phyloP scores from a whole-genome alignment of 352 stramenopile species.

The Phytophthora pini region DNA sequence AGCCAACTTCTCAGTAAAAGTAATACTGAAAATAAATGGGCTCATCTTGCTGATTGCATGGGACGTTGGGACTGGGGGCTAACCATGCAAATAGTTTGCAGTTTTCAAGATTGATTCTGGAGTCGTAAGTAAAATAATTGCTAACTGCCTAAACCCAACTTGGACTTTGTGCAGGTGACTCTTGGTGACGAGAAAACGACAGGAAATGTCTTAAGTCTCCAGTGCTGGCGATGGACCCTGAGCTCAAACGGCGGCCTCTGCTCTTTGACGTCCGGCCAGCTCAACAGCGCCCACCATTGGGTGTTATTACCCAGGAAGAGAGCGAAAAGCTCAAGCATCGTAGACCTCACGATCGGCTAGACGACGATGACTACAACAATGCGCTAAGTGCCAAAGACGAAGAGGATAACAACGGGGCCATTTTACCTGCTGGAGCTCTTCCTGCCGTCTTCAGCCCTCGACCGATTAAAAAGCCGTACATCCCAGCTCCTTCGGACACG shows the following conservation, averaged over 20 bases:
- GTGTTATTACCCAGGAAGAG: conserved; percentile 59
- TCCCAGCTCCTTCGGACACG: conserved; percentile 50
- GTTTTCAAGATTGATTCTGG: too few relatives aligned
- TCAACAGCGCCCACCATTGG: conserved; percentile 43
- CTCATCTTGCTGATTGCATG: not conserved
- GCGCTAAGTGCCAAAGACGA: conserved; percentile 23
- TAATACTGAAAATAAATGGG: conserved; percentile 25
- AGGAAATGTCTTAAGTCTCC: conserved; percentile 21
- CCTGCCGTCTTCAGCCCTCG: conserved; percentile 58
- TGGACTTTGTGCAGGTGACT: conserved; percentile 20
- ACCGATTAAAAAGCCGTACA: conserved; percentile 45
- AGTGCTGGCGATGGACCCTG: conserved; percentile 52
- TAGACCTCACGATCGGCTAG: conserved; percentile 11
- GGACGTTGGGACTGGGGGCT: too few relatives aligned
- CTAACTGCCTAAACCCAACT: not conserved
- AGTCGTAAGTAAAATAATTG: too few relatives aligned
- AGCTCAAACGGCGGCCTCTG: conserved; percentile 56
- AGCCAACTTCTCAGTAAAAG: conserved; percentile 32
- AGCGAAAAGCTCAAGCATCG: conserved; percentile 35
- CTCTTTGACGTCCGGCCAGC: conserved; percentile 60
- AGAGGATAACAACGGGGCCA: not conserved
- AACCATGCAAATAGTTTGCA: too few relatives aligned
- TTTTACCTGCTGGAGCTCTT: conserved; percentile 51
- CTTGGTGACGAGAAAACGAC: conserved; percentile 28
- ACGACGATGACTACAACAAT: conserved; percentile 8